These are phyloP conservation scores for Dryadomyces quercus-mongolicae DNA, from an alignment of 2,329 filamentous ascomycete genomes.

Conservation along the genomic window DNA sequence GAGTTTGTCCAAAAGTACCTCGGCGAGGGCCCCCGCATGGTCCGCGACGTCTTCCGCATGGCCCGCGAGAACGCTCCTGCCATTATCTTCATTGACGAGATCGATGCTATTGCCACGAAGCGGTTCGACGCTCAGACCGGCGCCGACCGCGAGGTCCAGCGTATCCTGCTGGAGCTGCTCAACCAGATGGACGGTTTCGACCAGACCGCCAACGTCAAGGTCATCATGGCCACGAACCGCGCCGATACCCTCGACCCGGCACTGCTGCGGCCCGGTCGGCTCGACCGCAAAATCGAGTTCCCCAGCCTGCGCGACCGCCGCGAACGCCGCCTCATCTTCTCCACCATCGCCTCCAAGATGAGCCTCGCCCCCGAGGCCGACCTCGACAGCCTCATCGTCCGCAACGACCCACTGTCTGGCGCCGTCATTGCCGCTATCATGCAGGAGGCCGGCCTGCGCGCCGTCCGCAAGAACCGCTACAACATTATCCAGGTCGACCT, in stretches of 20 bases:
- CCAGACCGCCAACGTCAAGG: conserved; percentile 97
- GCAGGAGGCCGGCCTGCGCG: conserved; percentile 92
- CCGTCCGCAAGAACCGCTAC: conserved; percentile 94
- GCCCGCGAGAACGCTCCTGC: conserved; percentile 94
- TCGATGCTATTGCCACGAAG: conserved; percentile 97
- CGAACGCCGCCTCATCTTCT: conserved; percentile 92
- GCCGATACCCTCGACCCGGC: conserved; percentile 95
- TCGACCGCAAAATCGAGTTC: conserved; percentile 98
- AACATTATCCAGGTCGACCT: conserved; percentile 97
- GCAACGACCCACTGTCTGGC: conserved; percentile 89
- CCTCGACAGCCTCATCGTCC: conserved; percentile 87
- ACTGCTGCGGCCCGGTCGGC: conserved; percentile 81
- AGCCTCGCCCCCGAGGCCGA: conserved; percentile 93
- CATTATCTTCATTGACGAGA: conserved; percentile 99
- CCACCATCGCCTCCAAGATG: conserved; percentile 96
- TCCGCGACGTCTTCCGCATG: conserved; percentile 98
- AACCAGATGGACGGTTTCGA: conserved; percentile 99
- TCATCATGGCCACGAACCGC: conserved; percentile 99
- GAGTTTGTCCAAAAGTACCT: conserved; percentile 99
- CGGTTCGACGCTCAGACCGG: conserved; percentile 98
- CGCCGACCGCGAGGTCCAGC: conserved; percentile 94
- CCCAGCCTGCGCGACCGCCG: conserved; percentile 87
- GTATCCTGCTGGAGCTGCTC: conserved; percentile 90
- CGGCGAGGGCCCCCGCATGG: conserved; percentile 95
- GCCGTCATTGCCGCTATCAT: conserved; percentile 97